Evolutionary conservation across 306 rosid species (phyloP), one percentile per base, ranked within the genome.

Genomic region (Lupinus albus): DNA sequence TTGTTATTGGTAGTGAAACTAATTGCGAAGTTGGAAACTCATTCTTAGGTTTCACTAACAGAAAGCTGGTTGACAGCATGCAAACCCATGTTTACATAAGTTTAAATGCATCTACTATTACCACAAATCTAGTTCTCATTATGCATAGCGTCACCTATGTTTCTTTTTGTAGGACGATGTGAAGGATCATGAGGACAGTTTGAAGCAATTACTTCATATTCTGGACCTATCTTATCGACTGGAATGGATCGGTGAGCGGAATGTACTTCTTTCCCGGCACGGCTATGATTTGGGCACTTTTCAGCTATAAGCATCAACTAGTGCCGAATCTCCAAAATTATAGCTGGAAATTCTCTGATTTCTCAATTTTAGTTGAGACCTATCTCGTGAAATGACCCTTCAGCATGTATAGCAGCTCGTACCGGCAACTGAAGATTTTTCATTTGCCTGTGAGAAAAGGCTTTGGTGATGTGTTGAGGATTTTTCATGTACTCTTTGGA

Each of bases 151-250:
- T 38, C 33, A 7, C 66, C 61, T 12, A 45, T 16, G 21, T 71
- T 68, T 60, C 48, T 61, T 55, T 80, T 50, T 61, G 76, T 78
- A 92, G 82, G 70, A 78, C 39, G 61, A 88, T 67, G 70, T 42
- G 0, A 87, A 63, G 78, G 84, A 69, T 83, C 93, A 81, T 17
- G 89, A 66, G 16, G 95, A 92, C 78, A 70, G 80, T 79, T 61
- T 85, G 83, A 87, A 83, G 78, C 85, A 78, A 53, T 73, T 92
- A 82, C 83, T 89, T 77, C 95, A 89, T 46, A 86, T 85, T 79
- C 84, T 92, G 57, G 96, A 92, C 76, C 98, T 92, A 41, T 84
- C 89, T 16, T 89, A 89, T 74, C 85, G 91, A 67, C 83, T 92
- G 53, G 86, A 83, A 65, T 92, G 96, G 98, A 70, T 71, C 16